These are phyloP conservation scores for Dendrobium huoshanense DNA, from an alignment of 106 monocot genomes.

Conservation along the genomic window DNA sequence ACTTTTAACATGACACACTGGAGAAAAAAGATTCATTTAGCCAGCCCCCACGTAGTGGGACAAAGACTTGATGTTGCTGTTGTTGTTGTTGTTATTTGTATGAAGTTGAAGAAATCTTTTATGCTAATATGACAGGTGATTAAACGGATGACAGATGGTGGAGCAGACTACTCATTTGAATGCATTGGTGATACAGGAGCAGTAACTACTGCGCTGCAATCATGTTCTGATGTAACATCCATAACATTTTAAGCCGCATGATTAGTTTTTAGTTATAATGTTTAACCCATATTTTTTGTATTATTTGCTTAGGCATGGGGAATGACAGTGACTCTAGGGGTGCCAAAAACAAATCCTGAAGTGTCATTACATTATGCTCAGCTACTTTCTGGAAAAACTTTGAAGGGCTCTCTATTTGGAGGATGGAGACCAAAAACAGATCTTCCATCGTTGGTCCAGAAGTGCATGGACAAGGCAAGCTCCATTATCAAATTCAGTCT, in stretches of 20 bases:
- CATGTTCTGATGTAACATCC: conserved; percentile 74
- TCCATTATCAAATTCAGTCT: background rate
- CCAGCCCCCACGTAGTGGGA: no score
- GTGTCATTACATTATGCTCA: conserved; percentile 68
- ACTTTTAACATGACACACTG: no score
- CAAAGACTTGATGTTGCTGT: no score
- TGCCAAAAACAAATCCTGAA: conserved; percentile 72
- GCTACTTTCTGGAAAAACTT: conserved; percentile 81
- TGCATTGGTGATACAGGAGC: conserved; percentile 80
- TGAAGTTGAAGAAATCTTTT: background rate
- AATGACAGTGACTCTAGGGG: conserved; percentile 76
- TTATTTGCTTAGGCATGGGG: conserved; percentile 71
- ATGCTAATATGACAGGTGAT: conserved; percentile 38
- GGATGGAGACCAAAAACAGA: conserved; percentile 98
- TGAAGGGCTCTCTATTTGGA: conserved; percentile 93
- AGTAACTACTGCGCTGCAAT: conserved; percentile 70
- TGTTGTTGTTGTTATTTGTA: background rate
- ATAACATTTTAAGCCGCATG: background rate
- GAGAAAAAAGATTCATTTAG: no score
- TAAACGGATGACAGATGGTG: conserved; percentile 69
- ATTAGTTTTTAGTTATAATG: background rate
- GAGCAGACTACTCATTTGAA: conserved; percentile 91
- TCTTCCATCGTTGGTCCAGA: conserved; percentile 66
- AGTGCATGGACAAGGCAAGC: conserved; percentile 65
- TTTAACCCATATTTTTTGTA: background rate